Percentiles rank a stretch among this genome's conserved stretches.
These are phyloP conservation scores for Eucalyptus dawsonii DNA, from an alignment of 345 rosid species.

Conservation along the genomic window DNA sequence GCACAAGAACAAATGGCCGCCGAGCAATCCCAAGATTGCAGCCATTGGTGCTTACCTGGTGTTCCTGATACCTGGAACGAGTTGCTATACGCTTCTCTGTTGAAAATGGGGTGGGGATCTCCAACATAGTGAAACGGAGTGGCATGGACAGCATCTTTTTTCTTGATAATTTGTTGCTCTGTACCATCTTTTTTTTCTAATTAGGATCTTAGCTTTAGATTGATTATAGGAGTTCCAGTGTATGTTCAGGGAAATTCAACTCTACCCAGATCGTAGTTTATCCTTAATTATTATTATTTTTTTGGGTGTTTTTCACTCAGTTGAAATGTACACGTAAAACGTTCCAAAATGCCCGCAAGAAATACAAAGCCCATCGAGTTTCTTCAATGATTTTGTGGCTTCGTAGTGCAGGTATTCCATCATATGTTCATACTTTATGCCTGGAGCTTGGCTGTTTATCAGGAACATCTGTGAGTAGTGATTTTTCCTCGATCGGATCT, in stretches of 20 bases:
- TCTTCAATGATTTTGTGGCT: neutral
- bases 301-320: neutral
- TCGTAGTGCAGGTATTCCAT: neutral
- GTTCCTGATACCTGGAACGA: conserved; percentile 91
- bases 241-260: neutral
- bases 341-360: neutral
- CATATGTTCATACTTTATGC: neutral
- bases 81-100: conserved; percentile 53
- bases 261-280: neutral
- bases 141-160: neutral
- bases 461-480: neutral
- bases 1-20: conserved; percentile 34
- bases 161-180: neutral
- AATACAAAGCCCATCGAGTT: neutral
- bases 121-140: neutral
- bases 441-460: neutral
- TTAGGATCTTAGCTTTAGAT: neutral
- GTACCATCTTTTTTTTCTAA: neutral
- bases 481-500: neutral
- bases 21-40: conserved; percentile 66
- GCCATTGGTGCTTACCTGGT: conserved; percentile 96
- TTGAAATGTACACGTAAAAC: neutral
- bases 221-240: neutral
- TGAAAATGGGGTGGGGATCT: conserved; percentile 35
- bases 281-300: neutral